These are phyloP conservation scores for Dryas alaskensis DNA, from an alignment of 306 rosid genomes.

Conservation along the genomic window DNA sequence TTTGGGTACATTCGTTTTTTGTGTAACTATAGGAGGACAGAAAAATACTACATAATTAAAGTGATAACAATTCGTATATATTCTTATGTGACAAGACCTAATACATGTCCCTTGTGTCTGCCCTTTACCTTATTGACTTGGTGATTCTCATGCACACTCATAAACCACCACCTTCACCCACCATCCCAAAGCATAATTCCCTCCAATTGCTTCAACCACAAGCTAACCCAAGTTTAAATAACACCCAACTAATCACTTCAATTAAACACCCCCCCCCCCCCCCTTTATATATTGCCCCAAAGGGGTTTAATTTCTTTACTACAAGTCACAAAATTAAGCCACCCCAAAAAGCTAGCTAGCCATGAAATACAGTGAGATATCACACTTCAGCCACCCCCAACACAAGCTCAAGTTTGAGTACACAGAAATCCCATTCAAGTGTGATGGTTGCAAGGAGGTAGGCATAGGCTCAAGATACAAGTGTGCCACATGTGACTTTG, in stretches of 20 bases:
- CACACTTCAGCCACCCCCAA: conserved; percentile 79
- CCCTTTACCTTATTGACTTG: conserved; percentile 45
- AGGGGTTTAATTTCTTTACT: conserved; percentile 1
- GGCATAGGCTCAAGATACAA: conserved; percentile 88
- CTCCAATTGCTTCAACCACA: conserved; percentile 47
- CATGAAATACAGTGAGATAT: conserved; percentile 75
- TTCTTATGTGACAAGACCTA: conserved; percentile 41
- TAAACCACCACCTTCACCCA: conserved; percentile 30
- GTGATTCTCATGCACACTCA: conserved; percentile 45
- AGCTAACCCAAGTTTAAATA: conserved; percentile 35
- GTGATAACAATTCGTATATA: conserved; percentile 33
- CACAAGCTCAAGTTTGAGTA: conserved; percentile 77
- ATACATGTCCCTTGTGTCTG: conserved; percentile 36
- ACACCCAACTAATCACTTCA: conserved; percentile 8
- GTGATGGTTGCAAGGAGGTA: conserved; percentile 88
- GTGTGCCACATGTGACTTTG: conserved; percentile 69
- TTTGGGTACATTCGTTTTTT: background rate
- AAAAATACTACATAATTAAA: conserved; percentile 8
- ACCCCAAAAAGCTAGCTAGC: background rate
- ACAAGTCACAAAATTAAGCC: background rate
- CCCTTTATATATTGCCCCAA: conserved; percentile 25
- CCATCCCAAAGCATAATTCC: conserved; percentile 48
- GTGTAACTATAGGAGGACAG: background rate
- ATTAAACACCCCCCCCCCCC: background rate
- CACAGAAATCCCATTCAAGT: conserved; percentile 78